Evolutionary conservation across 108 stramenopile genomes (phyloP), one percentile per base, ranked within the genome.

Genomic region (Cyclotella cryptica): DNA sequence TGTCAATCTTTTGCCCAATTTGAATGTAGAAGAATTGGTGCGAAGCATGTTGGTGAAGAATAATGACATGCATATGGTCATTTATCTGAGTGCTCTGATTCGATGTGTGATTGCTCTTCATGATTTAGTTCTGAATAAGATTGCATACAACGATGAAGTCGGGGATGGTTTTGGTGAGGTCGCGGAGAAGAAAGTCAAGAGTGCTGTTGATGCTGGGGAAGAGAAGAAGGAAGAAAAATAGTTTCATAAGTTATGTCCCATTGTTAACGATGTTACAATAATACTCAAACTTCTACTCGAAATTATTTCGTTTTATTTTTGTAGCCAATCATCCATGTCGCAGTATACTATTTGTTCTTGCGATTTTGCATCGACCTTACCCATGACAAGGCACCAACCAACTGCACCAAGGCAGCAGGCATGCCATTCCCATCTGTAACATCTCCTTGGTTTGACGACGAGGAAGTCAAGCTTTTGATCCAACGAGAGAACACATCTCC

Each of bases 1-100:
- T 77, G 78, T 99, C 73, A 98, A 98, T 85, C 84, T 99, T 12
- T 80, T 99, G 69, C 99, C 99, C 46, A 99, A 99, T 83, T 84
- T 99, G 58, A 98, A 98, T 80, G 92, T 96, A 11, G 94, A 96
- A 49, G 96, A 94, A 70, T 85, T 98, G 69, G 97, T 97, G 29
- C 83, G 89, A 27, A 76, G 89, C 68, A 85, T 98, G 87, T 75
- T 98, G 43, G 91, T 98, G 57, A 98, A 98, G 86, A 98, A 97
- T 51, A 99, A 99, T 85, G 99, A 99, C 81, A 96, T 98, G 95
- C 96, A 98, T 77, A 89, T 98, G 83, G 96, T 92, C 22, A 92
- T 95, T 66, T 96, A 97, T 73, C 71, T 96, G 72, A 86, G 87
- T 72, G 73, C 95, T 0, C 83, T 99, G 71, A 95, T 98, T 75